These are phyloP conservation scores for Tetrapisispora arboricola DNA, from an alignment of 805 yeast species.

Conservation along the genomic window DNA sequence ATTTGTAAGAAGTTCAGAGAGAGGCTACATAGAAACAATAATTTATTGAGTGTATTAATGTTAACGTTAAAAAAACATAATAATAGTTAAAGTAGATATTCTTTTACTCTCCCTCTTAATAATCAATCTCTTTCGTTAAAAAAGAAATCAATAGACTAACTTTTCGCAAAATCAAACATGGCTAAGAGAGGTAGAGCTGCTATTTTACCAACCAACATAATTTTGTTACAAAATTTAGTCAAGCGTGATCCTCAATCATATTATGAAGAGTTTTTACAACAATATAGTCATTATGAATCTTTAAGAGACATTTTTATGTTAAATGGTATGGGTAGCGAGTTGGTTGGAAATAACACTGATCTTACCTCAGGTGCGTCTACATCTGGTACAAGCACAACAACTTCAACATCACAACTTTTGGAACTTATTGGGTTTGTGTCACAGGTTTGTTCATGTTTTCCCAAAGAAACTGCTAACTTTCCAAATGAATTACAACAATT, in stretches of 20 bases:
- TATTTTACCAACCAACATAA: constrained; percentile 82
- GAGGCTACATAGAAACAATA: too few species aligned
- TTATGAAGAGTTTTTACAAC: constrained; percentile 86
- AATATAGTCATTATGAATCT: constrained; percentile 86
- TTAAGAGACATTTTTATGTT: constrained; percentile 75
- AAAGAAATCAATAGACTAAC: background rate
- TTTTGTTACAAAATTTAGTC: constrained; percentile 81
- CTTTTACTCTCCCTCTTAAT: too few species aligned
- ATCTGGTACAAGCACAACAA: constrained; percentile 20
- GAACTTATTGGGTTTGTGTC: constrained; percentile 85
- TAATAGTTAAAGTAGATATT: too few species aligned
- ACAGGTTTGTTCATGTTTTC: constrained; percentile 85
- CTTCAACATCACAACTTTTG: constrained; percentile 42
- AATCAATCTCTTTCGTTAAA: too few species aligned
- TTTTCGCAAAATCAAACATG: constrained; percentile 52
- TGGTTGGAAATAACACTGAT: constrained; percentile 31
- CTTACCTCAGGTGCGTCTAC: constrained; percentile 4
- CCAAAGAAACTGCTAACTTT: constrained; percentile 74
- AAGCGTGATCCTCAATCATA: constrained; percentile 92
- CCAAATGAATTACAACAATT: constrained; percentile 71
- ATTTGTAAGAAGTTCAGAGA: too few species aligned
- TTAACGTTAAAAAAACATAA: background rate
- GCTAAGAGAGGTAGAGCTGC: constrained; percentile 87
- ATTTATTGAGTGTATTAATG: background rate
- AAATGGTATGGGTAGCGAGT: constrained; percentile 31